Conservation (phyloP, 345 rosid genomes). For the Corchorus capsularis region DNA sequence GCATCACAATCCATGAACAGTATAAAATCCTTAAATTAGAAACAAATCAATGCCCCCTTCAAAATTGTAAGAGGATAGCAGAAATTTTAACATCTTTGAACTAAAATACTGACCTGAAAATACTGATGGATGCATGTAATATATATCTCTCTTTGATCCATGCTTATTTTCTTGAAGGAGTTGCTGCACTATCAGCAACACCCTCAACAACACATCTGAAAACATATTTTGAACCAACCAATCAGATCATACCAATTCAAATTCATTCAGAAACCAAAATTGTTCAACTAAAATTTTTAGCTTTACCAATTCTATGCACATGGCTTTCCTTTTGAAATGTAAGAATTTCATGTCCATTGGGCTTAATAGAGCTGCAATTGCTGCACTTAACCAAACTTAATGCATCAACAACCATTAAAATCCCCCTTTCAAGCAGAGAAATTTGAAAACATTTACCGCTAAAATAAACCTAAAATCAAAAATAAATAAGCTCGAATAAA, state of each 20-base stretch:
- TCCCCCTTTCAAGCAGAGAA: not conserved
- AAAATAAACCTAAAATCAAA: not conserved
- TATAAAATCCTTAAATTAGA: not conserved
- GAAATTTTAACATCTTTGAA: not conserved
- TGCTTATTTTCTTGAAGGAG: conserved; percentile 78
- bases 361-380: conserved; percentile 57
- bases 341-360: conserved; percentile 61
- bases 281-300: not conserved
- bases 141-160: conserved; percentile 90
- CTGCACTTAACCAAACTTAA: conserved; percentile 38
- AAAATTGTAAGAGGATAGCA: too few species aligned
- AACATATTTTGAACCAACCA: not conserved
- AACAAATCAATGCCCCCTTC: not conserved
- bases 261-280: not conserved
- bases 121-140: conserved; percentile 86
- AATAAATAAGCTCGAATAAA: not conserved
- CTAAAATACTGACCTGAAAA: conserved; percentile 52
- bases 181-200: conserved; percentile 71
- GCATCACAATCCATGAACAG: conserved; percentile 23
- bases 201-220: conserved; percentile 79
- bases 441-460: not conserved
- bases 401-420: conserved; percentile 19
- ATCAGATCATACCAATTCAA: not conserved
- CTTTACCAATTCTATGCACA: conserved; percentile 66
- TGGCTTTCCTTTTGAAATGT: conserved; percentile 49